Evolutionary conservation across 139 green algal genomes (phyloP).

Genomic region (Haematococcus sp.): DNA sequence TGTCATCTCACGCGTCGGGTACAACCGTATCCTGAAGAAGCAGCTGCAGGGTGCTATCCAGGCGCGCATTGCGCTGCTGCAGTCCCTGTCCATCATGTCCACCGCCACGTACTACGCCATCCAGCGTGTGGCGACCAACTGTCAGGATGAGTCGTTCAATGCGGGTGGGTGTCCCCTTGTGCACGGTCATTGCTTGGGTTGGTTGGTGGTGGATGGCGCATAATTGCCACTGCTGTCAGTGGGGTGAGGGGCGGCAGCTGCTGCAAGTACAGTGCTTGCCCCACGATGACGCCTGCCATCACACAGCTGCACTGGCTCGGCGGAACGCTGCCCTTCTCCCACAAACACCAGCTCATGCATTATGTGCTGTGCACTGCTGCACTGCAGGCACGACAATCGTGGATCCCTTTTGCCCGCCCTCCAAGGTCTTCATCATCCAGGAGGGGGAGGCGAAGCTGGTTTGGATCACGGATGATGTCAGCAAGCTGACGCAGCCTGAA

Average conservation of each 20-base stretch:
- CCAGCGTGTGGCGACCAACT: not conserved
- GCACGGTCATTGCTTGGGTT: too few relatives aligned
- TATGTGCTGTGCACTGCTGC: too few relatives aligned
- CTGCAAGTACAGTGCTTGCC: too few relatives aligned
- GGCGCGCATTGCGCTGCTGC: slow-evolving; percentile 3
- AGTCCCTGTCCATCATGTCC: slow-evolving; percentile 1
- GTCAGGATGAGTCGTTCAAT: not conserved
- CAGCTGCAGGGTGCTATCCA: slow-evolving; percentile 25
- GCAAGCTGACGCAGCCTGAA: not conserved
- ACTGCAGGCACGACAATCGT: slow-evolving; percentile 7
- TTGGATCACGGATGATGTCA: not conserved
- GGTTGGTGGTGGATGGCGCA: too few relatives aligned
- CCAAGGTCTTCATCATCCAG: slow-evolving; percentile 18
- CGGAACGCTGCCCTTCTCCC: too few relatives aligned
- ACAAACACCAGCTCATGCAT: too few relatives aligned
- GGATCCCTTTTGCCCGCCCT: not conserved
- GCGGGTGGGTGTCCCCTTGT: not conserved
- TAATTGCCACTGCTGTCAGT: too few relatives aligned
- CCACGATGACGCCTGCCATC: too few relatives aligned
- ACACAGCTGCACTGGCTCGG: too few relatives aligned
- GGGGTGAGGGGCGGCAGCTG: too few relatives aligned
- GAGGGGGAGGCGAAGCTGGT: slow-evolving; percentile 24
- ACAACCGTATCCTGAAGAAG: slow-evolving; percentile 31
- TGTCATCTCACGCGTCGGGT: slow-evolving; percentile 27
- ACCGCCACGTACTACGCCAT: not conserved